Percentiles rank a stretch among this genome's conserved stretches.
These are phyloP conservation scores for Ascochyta koolunga DNA, from an alignment of 2,329 filamentous ascomycete genomes.

Conservation along the genomic window DNA sequence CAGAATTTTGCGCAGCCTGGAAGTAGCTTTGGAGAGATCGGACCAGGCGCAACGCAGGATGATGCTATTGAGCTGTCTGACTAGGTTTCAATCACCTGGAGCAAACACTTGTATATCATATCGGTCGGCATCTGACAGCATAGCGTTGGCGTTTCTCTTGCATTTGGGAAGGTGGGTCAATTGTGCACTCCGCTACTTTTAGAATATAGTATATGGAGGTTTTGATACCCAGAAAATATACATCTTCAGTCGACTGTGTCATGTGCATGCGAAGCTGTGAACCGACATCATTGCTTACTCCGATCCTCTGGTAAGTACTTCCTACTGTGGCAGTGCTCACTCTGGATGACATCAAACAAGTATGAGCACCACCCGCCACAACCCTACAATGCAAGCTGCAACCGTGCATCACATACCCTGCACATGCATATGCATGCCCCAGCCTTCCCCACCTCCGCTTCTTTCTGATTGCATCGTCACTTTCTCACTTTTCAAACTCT, in stretches of 20 bases:
- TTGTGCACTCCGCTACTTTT: neutral
- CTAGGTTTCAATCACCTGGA: constrained; percentile 6
- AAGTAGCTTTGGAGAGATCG: constrained; percentile 5
- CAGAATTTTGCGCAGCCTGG: constrained; percentile 9
- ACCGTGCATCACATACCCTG: neutral
- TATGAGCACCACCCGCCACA: neutral
- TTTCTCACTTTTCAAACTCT: neutral
- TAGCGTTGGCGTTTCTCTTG: constrained; percentile 12
- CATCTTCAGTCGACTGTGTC: neutral
- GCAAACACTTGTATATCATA: neutral
- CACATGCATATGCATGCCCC: neutral
- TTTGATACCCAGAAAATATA: neutral
- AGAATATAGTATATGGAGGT: neutral
- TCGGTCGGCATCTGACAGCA: constrained; percentile 1
- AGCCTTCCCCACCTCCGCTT: neutral
- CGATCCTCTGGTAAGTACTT: neutral
- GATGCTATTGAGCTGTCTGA: constrained; percentile 46
- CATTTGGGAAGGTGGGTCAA: neutral
- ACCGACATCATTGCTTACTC: too few species aligned
- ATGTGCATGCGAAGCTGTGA: too few species aligned
- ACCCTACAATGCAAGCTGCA: neutral
- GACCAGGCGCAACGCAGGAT: constrained; percentile 36
- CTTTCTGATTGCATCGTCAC: neutral
- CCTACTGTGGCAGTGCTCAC: neutral
- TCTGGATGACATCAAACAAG: neutral